Conservation (phyloP, 2,329 filamentous ascomycete genomes). For the Arthrocladium fulminans region DNA sequence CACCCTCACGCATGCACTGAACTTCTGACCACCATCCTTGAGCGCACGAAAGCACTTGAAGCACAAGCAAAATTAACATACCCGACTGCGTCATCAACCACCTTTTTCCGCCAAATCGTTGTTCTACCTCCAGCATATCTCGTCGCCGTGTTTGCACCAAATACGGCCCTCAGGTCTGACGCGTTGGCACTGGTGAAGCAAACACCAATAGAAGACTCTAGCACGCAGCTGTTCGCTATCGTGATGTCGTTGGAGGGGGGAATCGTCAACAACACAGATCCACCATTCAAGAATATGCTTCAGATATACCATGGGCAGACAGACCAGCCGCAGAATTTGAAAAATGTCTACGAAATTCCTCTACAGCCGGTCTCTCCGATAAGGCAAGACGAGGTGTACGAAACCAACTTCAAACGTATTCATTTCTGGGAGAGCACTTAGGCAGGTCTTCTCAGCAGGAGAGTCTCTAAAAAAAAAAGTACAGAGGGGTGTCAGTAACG, state of each 20-base stretch:
- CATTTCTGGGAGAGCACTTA: too few relatives aligned
- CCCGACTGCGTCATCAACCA: neutral
- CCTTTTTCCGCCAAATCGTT: neutral
- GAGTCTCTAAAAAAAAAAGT: too few relatives aligned
- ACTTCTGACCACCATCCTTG: neutral
- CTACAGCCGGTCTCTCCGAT: too few relatives aligned
- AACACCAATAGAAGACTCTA: neutral
- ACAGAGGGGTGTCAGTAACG: too few relatives aligned
- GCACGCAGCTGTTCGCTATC: neutral
- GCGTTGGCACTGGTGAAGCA: neutral
- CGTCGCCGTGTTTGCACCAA: conserved; percentile 1
- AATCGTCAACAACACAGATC: neutral
- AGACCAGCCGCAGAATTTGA: neutral
- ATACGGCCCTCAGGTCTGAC: neutral
- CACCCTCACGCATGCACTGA: neutral
- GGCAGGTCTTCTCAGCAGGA: too few relatives aligned
- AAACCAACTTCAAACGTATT: too few relatives aligned
- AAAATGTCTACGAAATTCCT: neutral
- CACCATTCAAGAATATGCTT: neutral
- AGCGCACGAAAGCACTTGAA: neutral
- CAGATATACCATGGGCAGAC: neutral
- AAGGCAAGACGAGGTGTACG: too few relatives aligned
- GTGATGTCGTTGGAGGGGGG: neutral
- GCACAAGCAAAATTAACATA: neutral
- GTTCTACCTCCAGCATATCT: conserved; percentile 1